Conservation (phyloP, 202 grass and related monocot genomes). For the Setaria viridis region DNA sequence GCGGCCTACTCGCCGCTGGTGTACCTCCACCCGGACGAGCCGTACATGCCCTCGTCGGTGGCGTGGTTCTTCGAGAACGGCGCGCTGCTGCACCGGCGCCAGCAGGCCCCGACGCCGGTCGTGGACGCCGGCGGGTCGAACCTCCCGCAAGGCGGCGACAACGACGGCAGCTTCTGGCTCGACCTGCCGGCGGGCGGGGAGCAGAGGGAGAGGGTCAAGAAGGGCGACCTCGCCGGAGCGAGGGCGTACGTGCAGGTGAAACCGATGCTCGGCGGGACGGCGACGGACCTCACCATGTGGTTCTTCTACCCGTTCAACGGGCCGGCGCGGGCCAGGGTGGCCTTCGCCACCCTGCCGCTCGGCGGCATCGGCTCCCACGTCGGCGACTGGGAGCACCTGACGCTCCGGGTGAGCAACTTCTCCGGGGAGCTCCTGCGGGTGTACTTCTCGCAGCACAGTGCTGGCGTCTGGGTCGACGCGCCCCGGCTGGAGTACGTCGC, state of each 20-base stretch:
- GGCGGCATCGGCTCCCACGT: slow-evolving; percentile 78
- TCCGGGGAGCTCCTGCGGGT: slow-evolving; percentile 60
- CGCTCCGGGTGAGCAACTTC: slow-evolving; percentile 88
- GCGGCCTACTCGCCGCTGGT: slow-evolving; percentile 71
- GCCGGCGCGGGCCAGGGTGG: slow-evolving; percentile 64
- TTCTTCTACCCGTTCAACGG: slow-evolving; percentile 96
- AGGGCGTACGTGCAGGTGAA: slow-evolving; percentile 78
- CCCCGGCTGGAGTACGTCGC: slow-evolving; percentile 66
- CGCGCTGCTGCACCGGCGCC: slow-evolving; percentile 56
- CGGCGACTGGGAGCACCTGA: slow-evolving; percentile 96
- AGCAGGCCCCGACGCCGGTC: slow-evolving; percentile 49
- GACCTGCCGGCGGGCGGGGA: slow-evolving; percentile 62
- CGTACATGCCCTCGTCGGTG: slow-evolving; percentile 70
- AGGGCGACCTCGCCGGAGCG: slow-evolving; percentile 62
- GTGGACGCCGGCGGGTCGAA: slow-evolving; percentile 71
- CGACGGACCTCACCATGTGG: slow-evolving; percentile 75
- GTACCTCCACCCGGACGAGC: slow-evolving; percentile 72
- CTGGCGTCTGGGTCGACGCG: slow-evolving; percentile 70
- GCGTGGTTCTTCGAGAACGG: slow-evolving; percentile 88
- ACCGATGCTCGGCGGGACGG: slow-evolving; percentile 79
- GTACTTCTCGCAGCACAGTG: slow-evolving; percentile 77
- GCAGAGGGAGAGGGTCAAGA: slow-evolving; percentile 58
- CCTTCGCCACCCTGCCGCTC: slow-evolving; percentile 48
- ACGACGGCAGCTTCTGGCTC: slow-evolving; percentile 81
- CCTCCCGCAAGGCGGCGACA: slow-evolving; percentile 75